phyloP scores from a whole-genome alignment of 2,329 filamentous ascomycete species.

The Ophiosphaerella narmari region DNA sequence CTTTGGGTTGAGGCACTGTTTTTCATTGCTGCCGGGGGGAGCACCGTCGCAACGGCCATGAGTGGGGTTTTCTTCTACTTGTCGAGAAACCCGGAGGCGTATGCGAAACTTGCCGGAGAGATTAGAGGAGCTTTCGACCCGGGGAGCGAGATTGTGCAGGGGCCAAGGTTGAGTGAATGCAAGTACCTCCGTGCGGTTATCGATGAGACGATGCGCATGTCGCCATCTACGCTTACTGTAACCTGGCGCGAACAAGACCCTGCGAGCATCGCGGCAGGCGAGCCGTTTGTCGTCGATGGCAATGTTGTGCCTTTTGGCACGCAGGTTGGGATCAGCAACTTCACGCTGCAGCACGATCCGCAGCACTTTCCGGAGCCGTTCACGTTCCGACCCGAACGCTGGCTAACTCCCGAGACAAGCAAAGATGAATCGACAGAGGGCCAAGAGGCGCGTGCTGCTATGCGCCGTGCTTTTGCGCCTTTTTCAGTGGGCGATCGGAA shows the following conservation, averaged over 20 bases:
- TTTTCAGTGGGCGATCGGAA: slow-evolving; percentile 6
- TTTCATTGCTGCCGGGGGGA: neutral
- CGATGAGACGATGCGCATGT: slow-evolving; percentile 24
- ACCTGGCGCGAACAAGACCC: neutral
- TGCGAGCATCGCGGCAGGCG: neutral
- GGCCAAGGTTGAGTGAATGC: slow-evolving; percentile 10
- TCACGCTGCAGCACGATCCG: slow-evolving; percentile 6
- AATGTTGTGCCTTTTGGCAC: slow-evolving; percentile 8
- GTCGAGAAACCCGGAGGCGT: neutral
- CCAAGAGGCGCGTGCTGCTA: neutral
- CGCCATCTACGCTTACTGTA: slow-evolving; percentile 9
- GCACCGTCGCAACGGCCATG: slow-evolving; percentile 6
- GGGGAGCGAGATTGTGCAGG: slow-evolving; percentile 17
- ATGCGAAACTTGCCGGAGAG: slow-evolving; percentile 5
- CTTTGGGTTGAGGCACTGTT: neutral
- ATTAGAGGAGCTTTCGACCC: slow-evolving; percentile 11
- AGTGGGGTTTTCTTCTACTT: slow-evolving; percentile 9
- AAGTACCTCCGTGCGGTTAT: slow-evolving; percentile 23
- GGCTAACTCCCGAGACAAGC: slow-evolving; percentile 4
- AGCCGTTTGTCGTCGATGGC: slow-evolving; percentile 8
- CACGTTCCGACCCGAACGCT: slow-evolving; percentile 20
- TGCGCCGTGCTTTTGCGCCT: slow-evolving; percentile 4
- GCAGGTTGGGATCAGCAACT: slow-evolving; percentile 10
- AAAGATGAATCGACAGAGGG: neutral
- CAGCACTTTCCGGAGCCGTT: slow-evolving; percentile 9